These are phyloP conservation scores for Chamaecyparis obtusa DNA, from an alignment of 75 land plant genomes.

Conservation along the genomic window DNA sequence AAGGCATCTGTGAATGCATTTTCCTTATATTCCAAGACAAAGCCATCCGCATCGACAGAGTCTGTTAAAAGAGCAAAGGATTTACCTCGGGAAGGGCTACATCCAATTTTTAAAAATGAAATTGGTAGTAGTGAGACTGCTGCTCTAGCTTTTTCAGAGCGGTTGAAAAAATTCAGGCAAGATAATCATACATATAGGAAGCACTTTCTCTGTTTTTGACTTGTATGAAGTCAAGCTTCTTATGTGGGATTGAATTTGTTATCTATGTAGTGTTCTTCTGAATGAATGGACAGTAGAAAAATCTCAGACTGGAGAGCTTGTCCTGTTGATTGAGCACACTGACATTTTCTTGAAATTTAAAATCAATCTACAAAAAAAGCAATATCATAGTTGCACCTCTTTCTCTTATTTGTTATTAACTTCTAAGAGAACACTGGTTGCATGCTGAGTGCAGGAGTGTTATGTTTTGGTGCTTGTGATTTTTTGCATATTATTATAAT, in stretches of 20 bases:
- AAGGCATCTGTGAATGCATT: conserved; percentile 77
- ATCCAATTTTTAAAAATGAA: conserved; percentile 69
- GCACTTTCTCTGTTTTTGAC: not conserved
- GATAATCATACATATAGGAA: not conserved
- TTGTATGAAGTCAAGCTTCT: not conserved
- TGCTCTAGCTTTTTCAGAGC: conserved; percentile 86
- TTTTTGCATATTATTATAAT: not conserved
- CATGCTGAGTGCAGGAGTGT: not conserved
- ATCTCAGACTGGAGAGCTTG: not conserved
- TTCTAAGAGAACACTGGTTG: not conserved
- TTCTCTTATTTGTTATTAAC: not conserved
- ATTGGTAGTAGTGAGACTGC: conserved; percentile 61
- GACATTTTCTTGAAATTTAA: not conserved
- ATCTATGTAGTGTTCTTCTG: not conserved
- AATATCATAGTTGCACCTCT: not conserved
- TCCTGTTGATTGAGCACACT: not conserved
- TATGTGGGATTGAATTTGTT: not conserved
- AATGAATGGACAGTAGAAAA: not conserved
- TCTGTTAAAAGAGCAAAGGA: conserved; percentile 74
- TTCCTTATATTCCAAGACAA: conserved; percentile 69
- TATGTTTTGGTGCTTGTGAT: not conserved
- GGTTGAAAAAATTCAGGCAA: conserved; percentile 76
- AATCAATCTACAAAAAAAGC: not conserved
- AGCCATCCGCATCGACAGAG: conserved; percentile 79
- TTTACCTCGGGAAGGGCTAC: conserved; percentile 81